Evolutionary conservation across 192 early-diverging fungal species (phyloP).

Genomic region (Gaertneriomyces semiglobifer): DNA sequence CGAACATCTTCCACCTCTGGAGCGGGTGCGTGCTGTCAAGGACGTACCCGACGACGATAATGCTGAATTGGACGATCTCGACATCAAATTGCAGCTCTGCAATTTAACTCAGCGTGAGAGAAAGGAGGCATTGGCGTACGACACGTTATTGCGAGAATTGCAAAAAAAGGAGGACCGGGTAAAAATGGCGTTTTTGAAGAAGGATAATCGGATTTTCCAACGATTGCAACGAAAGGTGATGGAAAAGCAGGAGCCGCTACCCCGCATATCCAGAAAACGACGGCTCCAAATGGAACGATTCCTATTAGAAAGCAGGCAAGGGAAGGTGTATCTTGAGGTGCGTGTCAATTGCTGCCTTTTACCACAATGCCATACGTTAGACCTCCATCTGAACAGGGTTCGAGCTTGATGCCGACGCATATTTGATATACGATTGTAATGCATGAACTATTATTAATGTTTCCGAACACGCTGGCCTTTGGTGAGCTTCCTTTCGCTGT

Average conservation of each 20-base stretch:
- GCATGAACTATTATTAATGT: neutral
- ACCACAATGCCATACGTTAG: no score
- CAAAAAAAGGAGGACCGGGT: constrained; percentile 1
- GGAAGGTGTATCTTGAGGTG: no score
- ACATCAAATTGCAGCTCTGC: constrained; percentile 5
- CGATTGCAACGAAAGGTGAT: neutral
- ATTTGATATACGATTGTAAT: no score
- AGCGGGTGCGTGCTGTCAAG: neutral
- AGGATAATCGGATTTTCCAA: neutral
- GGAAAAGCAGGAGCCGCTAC: no score
- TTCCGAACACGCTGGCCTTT: neutral
- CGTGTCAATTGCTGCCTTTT: no score
- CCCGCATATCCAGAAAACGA: no score
- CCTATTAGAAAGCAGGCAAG: no score
- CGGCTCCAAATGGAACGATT: no score
- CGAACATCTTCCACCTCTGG: neutral
- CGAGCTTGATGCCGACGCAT: no score
- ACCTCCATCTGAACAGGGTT: no score
- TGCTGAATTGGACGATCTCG: neutral
- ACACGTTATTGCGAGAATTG: neutral
- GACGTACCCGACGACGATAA: neutral
- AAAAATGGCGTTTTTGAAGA: neutral
- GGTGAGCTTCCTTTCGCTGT: constrained; percentile 27
- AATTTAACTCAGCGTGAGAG: neutral
- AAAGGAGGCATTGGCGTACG: neutral